Conservation (phyloP, 2,329 filamentous ascomycete species). For the Hypoxylon sp. region DNA sequence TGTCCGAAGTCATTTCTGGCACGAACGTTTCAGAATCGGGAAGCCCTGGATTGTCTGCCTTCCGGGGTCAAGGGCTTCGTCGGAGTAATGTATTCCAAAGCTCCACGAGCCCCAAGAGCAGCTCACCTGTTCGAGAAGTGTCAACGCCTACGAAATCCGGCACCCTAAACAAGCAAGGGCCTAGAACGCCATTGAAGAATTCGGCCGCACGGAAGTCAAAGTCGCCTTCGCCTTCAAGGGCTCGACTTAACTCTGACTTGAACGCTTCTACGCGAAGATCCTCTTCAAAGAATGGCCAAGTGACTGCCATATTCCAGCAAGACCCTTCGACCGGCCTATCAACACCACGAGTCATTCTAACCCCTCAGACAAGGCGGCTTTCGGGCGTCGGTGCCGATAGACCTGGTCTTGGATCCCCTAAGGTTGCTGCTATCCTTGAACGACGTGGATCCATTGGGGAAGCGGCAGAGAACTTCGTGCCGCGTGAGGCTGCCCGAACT, state of each 20-base stretch:
- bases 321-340: slow-evolving; percentile 63
- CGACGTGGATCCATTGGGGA: slow-evolving; percentile 79
- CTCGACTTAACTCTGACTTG: slow-evolving; percentile 53
- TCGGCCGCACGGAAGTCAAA: slow-evolving; percentile 61
- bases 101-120: slow-evolving; percentile 57
- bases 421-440: slow-evolving; percentile 77
- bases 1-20: slow-evolving; percentile 51
- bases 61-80: slow-evolving; percentile 63
- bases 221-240: slow-evolving; percentile 62
- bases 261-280: slow-evolving; percentile 45
- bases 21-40: slow-evolving; percentile 61
- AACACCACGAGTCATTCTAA: slow-evolving; percentile 74
- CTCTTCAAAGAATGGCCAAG: slow-evolving; percentile 44
- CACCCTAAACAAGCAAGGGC: slow-evolving; percentile 59
- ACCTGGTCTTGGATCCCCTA: slow-evolving; percentile 79
- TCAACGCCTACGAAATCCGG: slow-evolving; percentile 51
- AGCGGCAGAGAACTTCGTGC: slow-evolving; percentile 71
- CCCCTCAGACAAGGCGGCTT: slow-evolving; percentile 69
- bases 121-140: slow-evolving; percentile 47
- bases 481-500: slow-evolving; percentile 59
- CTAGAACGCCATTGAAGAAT: slow-evolving; percentile 63
- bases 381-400: slow-evolving; percentile 78
- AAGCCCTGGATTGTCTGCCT: slow-evolving; percentile 67
- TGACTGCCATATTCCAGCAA: slow-evolving; percentile 55
- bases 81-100: slow-evolving; percentile 61